Percentiles rank a stretch among this genome's conserved stretches.
phyloP scores from a whole-genome alignment of 2,329 filamentous ascomycete genomes.

The Bisporella sp. region DNA sequence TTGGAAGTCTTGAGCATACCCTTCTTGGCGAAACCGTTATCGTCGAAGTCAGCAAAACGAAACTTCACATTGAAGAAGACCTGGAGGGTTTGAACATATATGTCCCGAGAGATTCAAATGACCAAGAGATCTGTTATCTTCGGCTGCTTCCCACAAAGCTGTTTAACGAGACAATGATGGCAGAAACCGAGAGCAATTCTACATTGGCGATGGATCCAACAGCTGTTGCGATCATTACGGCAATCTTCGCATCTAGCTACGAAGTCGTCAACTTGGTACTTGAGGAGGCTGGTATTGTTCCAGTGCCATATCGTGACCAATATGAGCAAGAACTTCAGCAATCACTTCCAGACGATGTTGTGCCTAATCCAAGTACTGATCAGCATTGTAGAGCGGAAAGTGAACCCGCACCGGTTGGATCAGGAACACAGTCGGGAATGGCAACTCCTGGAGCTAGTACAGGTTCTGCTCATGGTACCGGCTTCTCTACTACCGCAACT shows the following conservation, averaged over 20 bases:
- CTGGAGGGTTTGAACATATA: constrained; percentile 8
- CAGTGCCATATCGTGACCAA: constrained; percentile 8
- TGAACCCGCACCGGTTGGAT: neutral
- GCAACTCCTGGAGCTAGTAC: constrained; percentile 1
- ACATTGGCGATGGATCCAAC: constrained; percentile 6
- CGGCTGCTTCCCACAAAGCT: constrained; percentile 8
- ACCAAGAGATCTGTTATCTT: constrained; percentile 11
- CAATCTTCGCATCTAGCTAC: constrained; percentile 6
- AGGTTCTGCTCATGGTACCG: neutral
- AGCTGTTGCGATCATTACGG: constrained; percentile 6
- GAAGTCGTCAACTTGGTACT: constrained; percentile 4
- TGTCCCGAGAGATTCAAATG: constrained; percentile 9
- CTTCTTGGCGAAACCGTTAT: constrained; percentile 6
- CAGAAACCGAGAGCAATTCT: constrained; percentile 3
- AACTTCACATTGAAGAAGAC: constrained; percentile 11
- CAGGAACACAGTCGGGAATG: constrained; percentile 1
- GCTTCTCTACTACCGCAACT: neutral
- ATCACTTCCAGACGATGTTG: neutral
- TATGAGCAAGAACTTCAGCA: constrained; percentile 3
- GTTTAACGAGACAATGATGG: constrained; percentile 10
- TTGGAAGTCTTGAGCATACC: constrained; percentile 6
- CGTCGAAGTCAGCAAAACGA: constrained; percentile 6
- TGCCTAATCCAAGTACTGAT: neutral
- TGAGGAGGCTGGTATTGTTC: constrained; percentile 8
- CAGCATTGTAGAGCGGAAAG: neutral